A percentile compares a stretch with the other conserved stretches of the same genome.
Evolutionary conservation across 2,329 filamentous ascomycete genomes (phyloP).

Genomic region (Scytalidium sp.): DNA sequence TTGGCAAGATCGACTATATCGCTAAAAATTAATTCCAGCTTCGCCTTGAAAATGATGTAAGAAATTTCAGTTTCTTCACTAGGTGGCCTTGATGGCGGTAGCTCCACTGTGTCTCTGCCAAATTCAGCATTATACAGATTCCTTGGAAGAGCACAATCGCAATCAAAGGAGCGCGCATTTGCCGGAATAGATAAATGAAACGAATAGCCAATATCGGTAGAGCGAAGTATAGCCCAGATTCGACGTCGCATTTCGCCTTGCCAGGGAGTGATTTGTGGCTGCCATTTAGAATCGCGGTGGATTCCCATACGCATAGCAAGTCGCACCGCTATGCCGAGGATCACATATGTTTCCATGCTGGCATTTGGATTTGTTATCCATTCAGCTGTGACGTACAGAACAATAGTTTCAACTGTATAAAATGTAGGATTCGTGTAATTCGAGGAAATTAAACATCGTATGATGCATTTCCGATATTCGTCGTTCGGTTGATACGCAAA

Average conservation of each 20-base stretch:
- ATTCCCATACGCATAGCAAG: constrained; percentile 10
- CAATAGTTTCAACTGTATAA: constrained; percentile 10
- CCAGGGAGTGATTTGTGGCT: constrained; percentile 6
- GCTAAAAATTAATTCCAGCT: constrained; percentile 4
- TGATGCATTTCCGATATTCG: constrained; percentile 8
- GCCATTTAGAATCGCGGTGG: constrained; percentile 4
- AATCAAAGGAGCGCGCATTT: constrained; percentile 4
- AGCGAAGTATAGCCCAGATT: constrained; percentile 4
- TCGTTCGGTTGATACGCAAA: not conserved
- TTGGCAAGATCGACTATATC: constrained; percentile 7
- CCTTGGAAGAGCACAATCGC: constrained; percentile 3
- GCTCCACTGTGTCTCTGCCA: constrained; percentile 1
- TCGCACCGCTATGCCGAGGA: constrained; percentile 7
- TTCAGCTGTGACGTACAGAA: constrained; percentile 10
- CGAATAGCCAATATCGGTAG: constrained; percentile 6
- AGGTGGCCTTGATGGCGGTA: constrained; percentile 4
- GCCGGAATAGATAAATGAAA: constrained; percentile 6
- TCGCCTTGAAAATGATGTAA: constrained; percentile 6
- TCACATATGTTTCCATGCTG: constrained; percentile 6
- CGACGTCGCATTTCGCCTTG: constrained; percentile 7
- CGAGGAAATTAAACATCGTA: constrained; percentile 9
- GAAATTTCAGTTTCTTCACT: constrained; percentile 6
- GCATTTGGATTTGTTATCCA: constrained; percentile 9
- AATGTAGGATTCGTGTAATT: constrained; percentile 9
- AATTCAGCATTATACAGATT: constrained; percentile 7